Percentiles rank a stretch among this genome's conserved stretches.
phyloP scores from a whole-genome alignment of 148 eudicot species.

The Rhododendron molle region DNA sequence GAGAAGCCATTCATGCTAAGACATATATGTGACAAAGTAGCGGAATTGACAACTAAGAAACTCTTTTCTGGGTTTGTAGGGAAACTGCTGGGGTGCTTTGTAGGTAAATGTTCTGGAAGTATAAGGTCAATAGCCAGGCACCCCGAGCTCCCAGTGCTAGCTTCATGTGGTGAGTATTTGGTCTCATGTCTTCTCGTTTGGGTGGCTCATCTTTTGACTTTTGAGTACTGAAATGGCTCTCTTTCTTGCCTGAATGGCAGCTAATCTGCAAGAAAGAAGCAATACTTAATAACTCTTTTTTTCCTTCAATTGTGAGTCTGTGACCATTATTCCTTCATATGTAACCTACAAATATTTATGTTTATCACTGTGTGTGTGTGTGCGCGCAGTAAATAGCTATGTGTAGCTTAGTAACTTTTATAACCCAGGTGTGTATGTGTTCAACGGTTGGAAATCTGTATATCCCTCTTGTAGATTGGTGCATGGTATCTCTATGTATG shows the following conservation, averaged over 20 bases:
- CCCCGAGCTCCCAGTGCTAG: slow-evolving; percentile 78
- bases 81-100: slow-evolving; percentile 75
- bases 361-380: neutral
- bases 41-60: neutral
- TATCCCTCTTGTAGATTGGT: neutral
- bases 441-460: neutral
- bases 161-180: slow-evolving; percentile 77
- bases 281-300: neutral
- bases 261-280: neutral
- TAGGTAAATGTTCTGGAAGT: slow-evolving; percentile 96
- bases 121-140: slow-evolving; percentile 87
- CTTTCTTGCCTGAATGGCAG: neutral
- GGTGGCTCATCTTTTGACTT: neutral
- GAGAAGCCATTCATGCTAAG: neutral
- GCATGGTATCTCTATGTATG: neutral
- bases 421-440: neutral
- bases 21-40: neutral
- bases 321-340: neutral
- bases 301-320: neutral
- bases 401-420: neutral
- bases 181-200: neutral
- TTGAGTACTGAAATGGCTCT: neutral
- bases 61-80: slow-evolving; percentile 40
- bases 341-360: neutral
- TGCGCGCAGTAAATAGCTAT: neutral